phyloP scores from a whole-genome alignment of 805 yeast genomes.

The Candida ovalis region DNA sequence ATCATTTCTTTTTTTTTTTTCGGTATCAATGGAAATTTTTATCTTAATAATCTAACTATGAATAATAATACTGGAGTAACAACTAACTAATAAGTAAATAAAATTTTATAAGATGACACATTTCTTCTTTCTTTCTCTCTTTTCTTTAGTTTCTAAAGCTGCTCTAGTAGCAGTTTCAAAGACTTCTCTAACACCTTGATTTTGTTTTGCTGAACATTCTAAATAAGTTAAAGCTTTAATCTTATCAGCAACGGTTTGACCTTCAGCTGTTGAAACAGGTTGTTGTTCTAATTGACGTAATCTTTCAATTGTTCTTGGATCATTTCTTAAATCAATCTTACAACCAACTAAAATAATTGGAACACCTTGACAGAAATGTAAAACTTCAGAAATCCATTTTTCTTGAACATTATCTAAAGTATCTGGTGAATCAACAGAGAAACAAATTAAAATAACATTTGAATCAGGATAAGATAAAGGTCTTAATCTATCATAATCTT shows the following conservation, averaged over 20 bases:
- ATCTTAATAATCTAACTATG: neutral
- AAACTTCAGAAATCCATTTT: slow-evolving; percentile 92
- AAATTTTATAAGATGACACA: slow-evolving; percentile 61
- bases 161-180: slow-evolving; percentile 93
- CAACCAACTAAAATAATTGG: slow-evolving; percentile 92
- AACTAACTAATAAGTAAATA: neutral
- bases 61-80: slow-evolving; percentile 5
- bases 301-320: slow-evolving; percentile 69
- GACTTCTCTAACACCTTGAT: slow-evolving; percentile 89
- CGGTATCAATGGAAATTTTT: neutral
- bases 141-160: slow-evolving; percentile 65
- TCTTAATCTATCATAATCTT: slow-evolving; percentile 91
- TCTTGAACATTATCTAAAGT: slow-evolving; percentile 91
- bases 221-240: slow-evolving; percentile 83
- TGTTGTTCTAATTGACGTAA: slow-evolving; percentile 70
- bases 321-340: slow-evolving; percentile 84
- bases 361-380: slow-evolving; percentile 91
- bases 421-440: slow-evolving; percentile 87
- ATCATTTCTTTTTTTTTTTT: neutral
- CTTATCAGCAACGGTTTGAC: slow-evolving; percentile 81
- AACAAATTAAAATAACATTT: slow-evolving; percentile 86
- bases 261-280: slow-evolving; percentile 80
- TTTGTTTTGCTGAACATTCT: slow-evolving; percentile 91
- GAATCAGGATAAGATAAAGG: slow-evolving; percentile 92
- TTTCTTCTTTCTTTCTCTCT: slow-evolving; percentile 56